These are phyloP conservation scores for Euphrasia confusa DNA, from an alignment of 257 asterid species.

Conservation along the genomic window DNA sequence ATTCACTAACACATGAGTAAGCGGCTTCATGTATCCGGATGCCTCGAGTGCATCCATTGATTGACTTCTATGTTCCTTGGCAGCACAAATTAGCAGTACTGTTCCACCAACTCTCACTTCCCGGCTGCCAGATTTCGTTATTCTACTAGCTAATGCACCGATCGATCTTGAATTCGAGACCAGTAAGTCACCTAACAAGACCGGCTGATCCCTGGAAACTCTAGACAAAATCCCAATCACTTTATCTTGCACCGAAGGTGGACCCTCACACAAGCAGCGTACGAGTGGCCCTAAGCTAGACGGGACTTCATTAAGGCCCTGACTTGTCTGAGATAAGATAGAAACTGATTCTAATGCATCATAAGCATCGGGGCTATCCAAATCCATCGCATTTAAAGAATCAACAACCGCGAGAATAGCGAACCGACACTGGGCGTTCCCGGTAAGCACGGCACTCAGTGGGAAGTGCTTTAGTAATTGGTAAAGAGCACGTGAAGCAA, in stretches of 20 bases:
- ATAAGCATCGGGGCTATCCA: conserved; percentile 45
- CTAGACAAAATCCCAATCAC: conserved; percentile 66
- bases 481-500: conserved; percentile 70
- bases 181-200: conserved; percentile 46
- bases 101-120: conserved; percentile 83
- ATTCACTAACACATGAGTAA: conserved; percentile 56
- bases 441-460: conserved; percentile 55
- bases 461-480: conserved; percentile 73
- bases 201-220: conserved; percentile 69
- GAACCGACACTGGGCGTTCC: conserved; percentile 58
- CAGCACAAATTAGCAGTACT: conserved; percentile 59
- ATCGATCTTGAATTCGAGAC: conserved; percentile 45
- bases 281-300: conserved; percentile 60
- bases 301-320: conserved; percentile 51
- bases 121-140: conserved; percentile 57
- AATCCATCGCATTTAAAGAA: conserved; percentile 61
- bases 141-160: conserved; percentile 60
- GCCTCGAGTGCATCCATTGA: conserved; percentile 54
- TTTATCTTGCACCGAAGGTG: conserved; percentile 57
- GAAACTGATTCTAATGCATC: conserved; percentile 64
- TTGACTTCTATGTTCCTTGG: conserved; percentile 56
- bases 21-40: conserved; percentile 67
- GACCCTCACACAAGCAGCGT: conserved; percentile 67
- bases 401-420: conserved; percentile 60
- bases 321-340: conserved; percentile 29